phyloP scores from a whole-genome alignment of 192 early-diverging fungal genomes.

The Oehlia diaphana region DNA sequence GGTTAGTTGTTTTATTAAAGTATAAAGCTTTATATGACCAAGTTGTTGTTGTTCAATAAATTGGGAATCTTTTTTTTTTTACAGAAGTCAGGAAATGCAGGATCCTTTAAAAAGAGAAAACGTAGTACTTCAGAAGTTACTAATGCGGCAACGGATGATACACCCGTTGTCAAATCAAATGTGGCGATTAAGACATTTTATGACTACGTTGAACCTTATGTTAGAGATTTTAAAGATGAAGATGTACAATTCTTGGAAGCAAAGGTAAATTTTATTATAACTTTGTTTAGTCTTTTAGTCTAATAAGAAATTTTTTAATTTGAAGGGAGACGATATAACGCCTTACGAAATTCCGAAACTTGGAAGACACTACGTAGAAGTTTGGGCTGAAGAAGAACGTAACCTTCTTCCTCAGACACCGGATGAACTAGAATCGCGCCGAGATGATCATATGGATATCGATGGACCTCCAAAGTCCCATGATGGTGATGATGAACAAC shows the following conservation, averaged over 20 bases:
- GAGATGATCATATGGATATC: not conserved
- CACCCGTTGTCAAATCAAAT: constrained; percentile 39
- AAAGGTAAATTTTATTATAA: constrained; percentile 36
- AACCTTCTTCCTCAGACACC: constrained; percentile 45
- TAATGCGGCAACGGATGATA: not conserved
- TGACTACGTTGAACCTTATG: constrained; percentile 82
- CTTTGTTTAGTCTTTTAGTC: constrained; percentile 14
- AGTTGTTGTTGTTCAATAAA: not conserved
- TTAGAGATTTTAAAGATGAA: constrained; percentile 74
- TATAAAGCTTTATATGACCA: not conserved
- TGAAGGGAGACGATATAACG: constrained; percentile 57
- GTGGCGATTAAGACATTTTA: constrained; percentile 85
- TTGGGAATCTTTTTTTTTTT: too few relatives aligned
- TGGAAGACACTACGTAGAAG: constrained; percentile 71
- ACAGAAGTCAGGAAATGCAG: not conserved
- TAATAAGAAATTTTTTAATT: not conserved
- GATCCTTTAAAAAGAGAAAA: constrained; percentile 20
- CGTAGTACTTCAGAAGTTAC: constrained; percentile 16
- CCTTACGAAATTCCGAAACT: constrained; percentile 79
- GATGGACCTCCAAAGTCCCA: not conserved
- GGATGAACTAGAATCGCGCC: not conserved
- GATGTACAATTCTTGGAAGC: constrained; percentile 73
- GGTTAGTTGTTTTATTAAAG: not conserved
- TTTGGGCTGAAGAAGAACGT: constrained; percentile 72
- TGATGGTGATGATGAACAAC: not conserved